Base-by-base conservation (phyloP, 352 stramenopile species). In the Phytophthora tentaculata region DNA sequence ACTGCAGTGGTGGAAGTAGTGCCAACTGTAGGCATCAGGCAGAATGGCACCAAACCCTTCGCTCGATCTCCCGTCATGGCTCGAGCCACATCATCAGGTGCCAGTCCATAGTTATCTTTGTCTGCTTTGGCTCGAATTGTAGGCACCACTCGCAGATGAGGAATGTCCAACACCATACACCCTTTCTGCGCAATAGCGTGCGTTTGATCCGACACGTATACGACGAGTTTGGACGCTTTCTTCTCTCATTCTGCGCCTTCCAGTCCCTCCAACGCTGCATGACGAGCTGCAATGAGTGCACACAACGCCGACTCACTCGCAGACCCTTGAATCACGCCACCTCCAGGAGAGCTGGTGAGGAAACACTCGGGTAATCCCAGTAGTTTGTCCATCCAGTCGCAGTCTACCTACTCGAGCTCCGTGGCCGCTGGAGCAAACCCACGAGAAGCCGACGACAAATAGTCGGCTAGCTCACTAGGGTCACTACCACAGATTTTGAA, bases 121-220 rank as follows among this genome's bases (percentile, higher is more conserved):
- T 82, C 80, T 0, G 67, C 80, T 17, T 74, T 77, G 24, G 79
- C 80, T 43, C 79, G 74, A 58, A 69, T 69, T 1, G 80, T 90
- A 28, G 76, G 65, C 32, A 94, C 73, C 13, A 84, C 69, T 22
- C 83, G 80, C 52, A 90, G 57, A 39, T 89, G 78, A 0, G 76
- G 69, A 41, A 91, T 74, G 17, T 88, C 84, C 20, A 91, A 67
- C 43, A 94, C 79, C 69, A 89, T 88, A 59, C 77, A 84, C 6
- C 80, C 82, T 56, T 94, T 94, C 60, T 86, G 67, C 2, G 75
- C 83, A 61, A 86, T 86, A 6, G 80, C 77, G 58, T 94, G 83
- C 2, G 83, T 89, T 71, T 94, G 86, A 56, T 92, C 83, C 32
- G 77, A 89, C 6, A 85, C 73, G 69, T 94, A 92, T 28, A 84